These are phyloP conservation scores for Lactarius hatsudake DNA, from an alignment of 768 basidiomycete species.

Conservation along the genomic window DNA sequence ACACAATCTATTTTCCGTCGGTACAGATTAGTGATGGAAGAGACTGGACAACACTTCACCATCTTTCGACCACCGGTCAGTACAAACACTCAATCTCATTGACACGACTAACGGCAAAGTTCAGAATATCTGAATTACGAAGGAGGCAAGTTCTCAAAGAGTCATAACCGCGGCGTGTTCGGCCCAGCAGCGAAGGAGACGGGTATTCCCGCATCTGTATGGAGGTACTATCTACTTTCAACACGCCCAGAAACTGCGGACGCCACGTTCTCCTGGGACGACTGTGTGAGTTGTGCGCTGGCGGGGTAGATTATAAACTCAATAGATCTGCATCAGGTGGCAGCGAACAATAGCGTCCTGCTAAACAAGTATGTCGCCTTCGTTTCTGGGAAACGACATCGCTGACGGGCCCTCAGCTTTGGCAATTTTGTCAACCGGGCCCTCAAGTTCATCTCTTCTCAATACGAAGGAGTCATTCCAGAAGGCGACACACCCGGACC, in stretches of 20 bases:
- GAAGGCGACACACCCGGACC: conserved; percentile 74
- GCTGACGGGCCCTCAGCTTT: conserved; percentile 49
- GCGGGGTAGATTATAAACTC: background rate
- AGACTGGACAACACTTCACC: conserved; percentile 91
- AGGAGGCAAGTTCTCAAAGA: conserved; percentile 98
- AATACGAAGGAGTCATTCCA: conserved; percentile 77
- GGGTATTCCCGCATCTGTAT: conserved; percentile 89
- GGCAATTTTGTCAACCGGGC: conserved; percentile 97
- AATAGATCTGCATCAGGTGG: conserved; percentile 49
- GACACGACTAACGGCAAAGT: background rate
- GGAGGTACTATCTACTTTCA: conserved; percentile 94
- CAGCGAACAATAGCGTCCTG: conserved; percentile 89
- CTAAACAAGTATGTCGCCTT: conserved; percentile 71
- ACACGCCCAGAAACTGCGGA: conserved; percentile 92
- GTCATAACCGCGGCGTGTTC: conserved; percentile 93
- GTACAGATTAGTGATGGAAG: conserved; percentile 86
- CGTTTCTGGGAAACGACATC: background rate
- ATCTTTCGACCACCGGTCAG: conserved; percentile 91
- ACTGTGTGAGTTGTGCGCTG: conserved; percentile 61
- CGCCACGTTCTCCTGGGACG: conserved; percentile 95
- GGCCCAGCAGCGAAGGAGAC: conserved; percentile 93
- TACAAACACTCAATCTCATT: background rate
- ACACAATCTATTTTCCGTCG: conserved; percentile 92
- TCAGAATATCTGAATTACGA: conserved; percentile 97
- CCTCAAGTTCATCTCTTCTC: conserved; percentile 88